Percentiles rank a stretch among this genome's conserved stretches.
phyloP scores from a whole-genome alignment of 108 stramenopile species.

The Pseudonitzschia pungens region DNA sequence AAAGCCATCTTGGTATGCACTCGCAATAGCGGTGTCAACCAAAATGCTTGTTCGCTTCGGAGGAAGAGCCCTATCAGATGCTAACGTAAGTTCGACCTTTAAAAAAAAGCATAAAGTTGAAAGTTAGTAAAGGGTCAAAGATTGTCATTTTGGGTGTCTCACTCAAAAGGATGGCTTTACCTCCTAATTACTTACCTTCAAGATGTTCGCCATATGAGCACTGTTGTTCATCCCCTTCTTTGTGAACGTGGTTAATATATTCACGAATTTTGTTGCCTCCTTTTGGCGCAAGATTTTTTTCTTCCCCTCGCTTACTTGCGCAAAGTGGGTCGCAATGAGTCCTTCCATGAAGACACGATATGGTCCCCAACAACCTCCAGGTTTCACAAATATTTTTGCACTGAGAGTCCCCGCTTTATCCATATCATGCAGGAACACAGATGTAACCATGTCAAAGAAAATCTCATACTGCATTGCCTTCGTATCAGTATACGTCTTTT shows the following conservation, averaged over 20 bases:
- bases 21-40: conserved; percentile 8
- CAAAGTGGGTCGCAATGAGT: conserved; percentile 15
- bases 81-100: conserved; percentile 7
- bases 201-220: conserved; percentile 26
- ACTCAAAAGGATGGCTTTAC: too few relatives aligned
- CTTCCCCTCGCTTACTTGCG: conserved; percentile 6
- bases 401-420: conserved; percentile 13
- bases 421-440: conserved; percentile 26
- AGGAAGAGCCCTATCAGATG: background rate
- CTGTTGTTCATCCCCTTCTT: conserved; percentile 18
- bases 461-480: conserved; percentile 20
- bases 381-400: conserved; percentile 14
- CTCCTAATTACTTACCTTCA: conserved; percentile 14
- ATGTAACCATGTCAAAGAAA: conserved; percentile 26
- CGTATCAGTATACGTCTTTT: conserved; percentile 3
- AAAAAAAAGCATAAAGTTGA: background rate
- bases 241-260: conserved; percentile 22
- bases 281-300: conserved; percentile 12
- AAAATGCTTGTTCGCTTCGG: background rate
- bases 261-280: conserved; percentile 21
- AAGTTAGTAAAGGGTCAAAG: too few relatives aligned
- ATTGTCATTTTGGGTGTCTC: background rate
- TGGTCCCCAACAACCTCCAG: conserved; percentile 21
- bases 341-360: conserved; percentile 27
- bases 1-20: conserved; percentile 9